These are phyloP conservation scores for Fomes fomentarius DNA, from an alignment of 1,284 basidiomycete genomes.

Conservation along the genomic window DNA sequence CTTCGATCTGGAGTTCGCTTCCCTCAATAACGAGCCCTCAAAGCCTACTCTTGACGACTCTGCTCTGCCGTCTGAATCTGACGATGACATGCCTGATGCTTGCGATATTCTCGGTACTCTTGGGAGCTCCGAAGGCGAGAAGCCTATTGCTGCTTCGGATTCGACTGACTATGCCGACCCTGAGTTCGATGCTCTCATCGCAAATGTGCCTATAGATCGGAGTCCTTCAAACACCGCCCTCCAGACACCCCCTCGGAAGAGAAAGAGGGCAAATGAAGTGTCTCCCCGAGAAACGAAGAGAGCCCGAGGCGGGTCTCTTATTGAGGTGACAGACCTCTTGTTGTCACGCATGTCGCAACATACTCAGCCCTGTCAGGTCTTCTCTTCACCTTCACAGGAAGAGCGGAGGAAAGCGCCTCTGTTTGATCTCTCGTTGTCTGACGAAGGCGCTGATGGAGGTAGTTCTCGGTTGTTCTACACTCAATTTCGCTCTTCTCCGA, in stretches of 20 bases:
- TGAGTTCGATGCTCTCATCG: conserved; percentile 41
- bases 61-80: conserved; percentile 30
- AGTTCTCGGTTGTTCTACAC: not conserved
- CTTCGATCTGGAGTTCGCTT: conserved; percentile 57
- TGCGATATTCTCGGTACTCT: conserved; percentile 36
- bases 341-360: not conserved
- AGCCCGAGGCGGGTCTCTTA: not conserved
- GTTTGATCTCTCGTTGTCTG: conserved; percentile 12
- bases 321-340: conserved; percentile 7
- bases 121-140: conserved; percentile 1
- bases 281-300: not conserved
- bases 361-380: not conserved
- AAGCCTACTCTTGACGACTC: conserved; percentile 14
- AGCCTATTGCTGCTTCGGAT: conserved; percentile 11
- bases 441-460: conserved; percentile 3
- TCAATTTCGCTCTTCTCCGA: conserved; percentile 1
- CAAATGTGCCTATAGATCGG: conserved; percentile 23
- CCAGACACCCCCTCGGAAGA: conserved; percentile 8
- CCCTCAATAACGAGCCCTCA: conserved; percentile 40
- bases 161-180: conserved; percentile 41
- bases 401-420: conserved; percentile 3
- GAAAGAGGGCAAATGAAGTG: conserved; percentile 2
- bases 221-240: no score
- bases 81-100: conserved; percentile 50
- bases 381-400: conserved; percentile 3